phyloP scores from a whole-genome alignment of 1,284 basidiomycete genomes.

The Phellinidium pouzarii region DNA sequence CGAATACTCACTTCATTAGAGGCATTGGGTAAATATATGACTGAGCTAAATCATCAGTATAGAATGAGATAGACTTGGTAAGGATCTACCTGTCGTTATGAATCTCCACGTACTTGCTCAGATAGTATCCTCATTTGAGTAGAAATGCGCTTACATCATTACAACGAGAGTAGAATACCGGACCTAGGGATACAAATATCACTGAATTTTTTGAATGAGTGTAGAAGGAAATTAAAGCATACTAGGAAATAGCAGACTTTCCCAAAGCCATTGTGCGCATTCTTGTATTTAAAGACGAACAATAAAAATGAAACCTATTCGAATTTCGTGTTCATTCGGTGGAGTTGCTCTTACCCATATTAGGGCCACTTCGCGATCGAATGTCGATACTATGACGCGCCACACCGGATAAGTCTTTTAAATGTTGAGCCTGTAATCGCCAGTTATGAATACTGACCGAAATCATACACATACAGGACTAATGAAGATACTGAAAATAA shows the following conservation, averaged over 20 bases:
- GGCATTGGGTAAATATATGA: neutral
- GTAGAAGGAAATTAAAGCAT: no score
- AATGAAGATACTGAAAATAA: neutral
- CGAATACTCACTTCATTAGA: neutral
- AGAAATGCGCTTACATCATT: no score
- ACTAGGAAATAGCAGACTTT: no score
- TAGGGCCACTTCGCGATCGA: neutral
- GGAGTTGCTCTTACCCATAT: neutral
- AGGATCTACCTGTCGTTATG: no score
- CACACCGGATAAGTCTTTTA: neutral
- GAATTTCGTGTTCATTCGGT: neutral
- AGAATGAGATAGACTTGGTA: neutral
- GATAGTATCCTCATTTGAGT: no score
- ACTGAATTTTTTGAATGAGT: no score
- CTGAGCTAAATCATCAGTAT: neutral
- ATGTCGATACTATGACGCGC: neutral
- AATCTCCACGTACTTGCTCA: neutral
- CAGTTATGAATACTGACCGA: neutral
- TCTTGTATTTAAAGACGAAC: neutral
- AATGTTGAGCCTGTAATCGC: neutral
- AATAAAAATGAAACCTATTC: no score
- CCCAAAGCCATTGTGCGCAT: no score
- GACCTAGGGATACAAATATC: no score
- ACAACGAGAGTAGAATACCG: no score
- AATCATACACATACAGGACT: neutral